Evolutionary conservation across 371 early-diverging fungal species (phyloP), one percentile per base, ranked within the genome.

Genomic region (Rhizopus delemar): DNA sequence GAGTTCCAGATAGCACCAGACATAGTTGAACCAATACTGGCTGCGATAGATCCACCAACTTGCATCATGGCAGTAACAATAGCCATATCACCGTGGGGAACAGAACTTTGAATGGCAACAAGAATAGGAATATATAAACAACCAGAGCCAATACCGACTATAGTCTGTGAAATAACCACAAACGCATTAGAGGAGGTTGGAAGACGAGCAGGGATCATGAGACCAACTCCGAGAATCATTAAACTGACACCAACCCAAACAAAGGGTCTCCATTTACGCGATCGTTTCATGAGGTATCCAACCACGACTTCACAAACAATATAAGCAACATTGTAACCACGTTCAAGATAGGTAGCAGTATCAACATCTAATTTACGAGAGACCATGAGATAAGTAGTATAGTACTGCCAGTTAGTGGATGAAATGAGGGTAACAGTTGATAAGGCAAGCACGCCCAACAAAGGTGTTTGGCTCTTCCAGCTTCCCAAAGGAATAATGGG

Each of bases 161-260:
- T 66, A 0, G 64, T 58, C 63, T 78, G 75, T 4, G 78, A 69
- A 43, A 69, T 57, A n/a, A 71, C 70, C 7, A 75, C 59, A 56
- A 74, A 71, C 13, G 62, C 65, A 16, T 68, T 60, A 8, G 78
- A 69, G 0, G 75, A 65, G 8, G 9, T 46, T 16, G 73, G 71
- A 36, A 62, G 55, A 53, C 80, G 74, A 41, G 80, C 80, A 48
- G 74, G 74, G 32, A 79, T 75, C 74, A 76, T 79, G 22, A 75
- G 48, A 32, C 70, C 73, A 16, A 71, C 61, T 58, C 74, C 74
- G 15, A 71, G 58, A 8, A 79, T 57, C 51, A 88, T 34, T 5
- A 88, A 46, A 1, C 88, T 89, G 9, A 92, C 66, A 8, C 68
- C 90, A 45, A 80, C 69, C 90, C 90, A 71, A 1, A 71, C 66